phyloP scores from a whole-genome alignment of 805 yeast genomes.

The Jamesozyma lodderae region DNA sequence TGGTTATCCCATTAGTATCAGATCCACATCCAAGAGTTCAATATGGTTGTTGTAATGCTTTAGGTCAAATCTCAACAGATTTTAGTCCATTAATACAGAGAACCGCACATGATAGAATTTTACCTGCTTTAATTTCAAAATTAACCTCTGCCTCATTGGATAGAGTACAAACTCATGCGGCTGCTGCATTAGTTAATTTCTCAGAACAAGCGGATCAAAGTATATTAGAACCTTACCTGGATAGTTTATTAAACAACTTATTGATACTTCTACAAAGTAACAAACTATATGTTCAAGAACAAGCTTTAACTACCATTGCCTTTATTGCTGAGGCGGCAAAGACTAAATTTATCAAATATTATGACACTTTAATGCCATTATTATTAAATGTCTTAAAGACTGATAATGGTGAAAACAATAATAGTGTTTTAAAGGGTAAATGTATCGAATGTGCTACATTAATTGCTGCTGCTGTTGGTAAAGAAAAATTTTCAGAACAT shows the following conservation, averaged over 20 bases:
- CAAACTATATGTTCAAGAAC: slow-evolving; percentile 91
- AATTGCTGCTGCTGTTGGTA: slow-evolving; percentile 91
- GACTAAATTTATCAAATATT: slow-evolving; percentile 77
- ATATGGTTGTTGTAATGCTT: slow-evolving; percentile 92
- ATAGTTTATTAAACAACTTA: slow-evolving; percentile 63
- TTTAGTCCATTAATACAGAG: slow-evolving; percentile 84
- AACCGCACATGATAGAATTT: slow-evolving; percentile 64
- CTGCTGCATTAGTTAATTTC: slow-evolving; percentile 95
- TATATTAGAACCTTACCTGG: slow-evolving; percentile 85
- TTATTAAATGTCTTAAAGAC: slow-evolving; percentile 68
- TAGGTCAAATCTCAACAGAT: slow-evolving; percentile 96
- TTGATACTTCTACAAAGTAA: slow-evolving; percentile 73
- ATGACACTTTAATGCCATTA: slow-evolving; percentile 89
- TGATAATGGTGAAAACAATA: slow-evolving; percentile 71
- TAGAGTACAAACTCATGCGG: slow-evolving; percentile 95
- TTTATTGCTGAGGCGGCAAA: slow-evolving; percentile 96
- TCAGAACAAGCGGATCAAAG: slow-evolving; percentile 86
- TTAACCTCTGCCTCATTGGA: slow-evolving; percentile 67
- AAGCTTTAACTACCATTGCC: slow-evolving; percentile 92
- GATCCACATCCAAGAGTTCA: slow-evolving; percentile 93
- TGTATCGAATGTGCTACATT: slow-evolving; percentile 93
- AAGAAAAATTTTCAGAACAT: slow-evolving; percentile 73
- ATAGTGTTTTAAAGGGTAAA: slow-evolving; percentile 76
- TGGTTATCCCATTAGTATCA: slow-evolving; percentile 74
- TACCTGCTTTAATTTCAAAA: slow-evolving; percentile 83